Conservation (phyloP, 2,329 filamentous ascomycete genomes). For the Penicillium sp. region DNA sequence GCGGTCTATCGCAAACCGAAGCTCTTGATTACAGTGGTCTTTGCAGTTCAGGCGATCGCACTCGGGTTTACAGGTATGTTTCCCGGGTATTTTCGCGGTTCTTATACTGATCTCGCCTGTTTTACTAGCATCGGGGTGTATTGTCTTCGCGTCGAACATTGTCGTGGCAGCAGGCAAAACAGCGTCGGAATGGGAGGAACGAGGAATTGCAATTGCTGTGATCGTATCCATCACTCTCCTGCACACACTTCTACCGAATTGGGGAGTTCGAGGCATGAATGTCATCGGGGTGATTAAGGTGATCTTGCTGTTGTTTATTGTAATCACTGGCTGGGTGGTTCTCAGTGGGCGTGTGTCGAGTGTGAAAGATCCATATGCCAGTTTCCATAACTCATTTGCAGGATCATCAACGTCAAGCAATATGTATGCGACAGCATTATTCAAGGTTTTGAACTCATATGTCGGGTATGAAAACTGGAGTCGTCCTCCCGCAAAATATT, state of each 20-base stretch:
- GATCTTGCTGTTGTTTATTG: conserved; percentile 63
- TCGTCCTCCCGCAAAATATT: not conserved
- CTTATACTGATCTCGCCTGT: not conserved
- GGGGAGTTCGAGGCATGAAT: conserved; percentile 68
- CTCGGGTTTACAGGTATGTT: conserved; percentile 55
- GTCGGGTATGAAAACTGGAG: conserved; percentile 34
- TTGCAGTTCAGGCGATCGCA: conserved; percentile 61
- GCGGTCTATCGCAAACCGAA: conserved; percentile 62
- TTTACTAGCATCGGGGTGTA: conserved; percentile 56
- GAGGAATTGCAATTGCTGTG: conserved; percentile 64
- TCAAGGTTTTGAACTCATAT: conserved; percentile 71
- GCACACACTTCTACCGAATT: conserved; percentile 62
- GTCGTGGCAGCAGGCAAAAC: conserved; percentile 63
- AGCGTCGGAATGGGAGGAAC: conserved; percentile 65
- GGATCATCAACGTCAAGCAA: conserved; percentile 59
- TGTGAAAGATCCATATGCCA: conserved; percentile 58
- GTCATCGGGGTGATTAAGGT: conserved; percentile 65
- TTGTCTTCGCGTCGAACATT: conserved; percentile 70
- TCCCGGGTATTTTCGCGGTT: not conserved
- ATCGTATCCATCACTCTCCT: conserved; percentile 65
- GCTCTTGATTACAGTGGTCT: conserved; percentile 60
- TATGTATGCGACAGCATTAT: conserved; percentile 67
- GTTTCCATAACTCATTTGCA: conserved; percentile 63
- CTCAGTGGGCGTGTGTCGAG: conserved; percentile 58
- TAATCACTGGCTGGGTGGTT: conserved; percentile 61